Evolutionary conservation across 2,329 filamentous ascomycete genomes (phyloP).

Genomic region (Taxawa tesnikishii): DNA sequence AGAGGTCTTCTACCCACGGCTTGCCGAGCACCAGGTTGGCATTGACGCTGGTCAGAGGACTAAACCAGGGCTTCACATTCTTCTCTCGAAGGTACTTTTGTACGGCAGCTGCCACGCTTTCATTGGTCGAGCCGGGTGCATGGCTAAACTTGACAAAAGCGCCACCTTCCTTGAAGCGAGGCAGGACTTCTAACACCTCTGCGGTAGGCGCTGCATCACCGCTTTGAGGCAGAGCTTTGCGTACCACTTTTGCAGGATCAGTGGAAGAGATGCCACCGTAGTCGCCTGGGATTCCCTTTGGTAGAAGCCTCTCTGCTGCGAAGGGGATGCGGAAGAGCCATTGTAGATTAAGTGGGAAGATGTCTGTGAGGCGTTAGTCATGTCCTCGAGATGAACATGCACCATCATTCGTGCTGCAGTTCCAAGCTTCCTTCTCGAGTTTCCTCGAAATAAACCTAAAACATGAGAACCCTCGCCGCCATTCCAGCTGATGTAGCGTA

Average conservation of each 20-base stretch:
- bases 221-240: slow-evolving; percentile 22
- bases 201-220: slow-evolving; percentile 25
- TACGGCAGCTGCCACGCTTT: slow-evolving; percentile 38
- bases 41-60: slow-evolving; percentile 60
- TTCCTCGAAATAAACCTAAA: no score
- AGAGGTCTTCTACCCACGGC: slow-evolving; percentile 90
- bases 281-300: slow-evolving; percentile 34
- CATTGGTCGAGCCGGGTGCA: slow-evolving; percentile 43
- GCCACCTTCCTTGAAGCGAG: slow-evolving; percentile 80
- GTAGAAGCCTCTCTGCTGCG: slow-evolving; percentile 30
- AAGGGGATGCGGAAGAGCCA: slow-evolving; percentile 46
- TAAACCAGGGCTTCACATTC: slow-evolving; percentile 81
- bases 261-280: slow-evolving; percentile 41
- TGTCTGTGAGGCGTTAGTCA: no score
- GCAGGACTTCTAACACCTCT: slow-evolving; percentile 68
- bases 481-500: no score
- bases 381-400: no score
- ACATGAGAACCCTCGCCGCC: no score
- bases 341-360: slow-evolving; percentile 70
- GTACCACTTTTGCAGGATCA: slow-evolving; percentile 42
- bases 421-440: no score
- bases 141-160: slow-evolving; percentile 79
- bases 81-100: slow-evolving; percentile 50
- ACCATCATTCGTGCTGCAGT: no score
- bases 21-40: slow-evolving; percentile 66